Evolutionary conservation across 106 monocot species (phyloP).

Genomic region (Ottelia alismoides): DNA sequence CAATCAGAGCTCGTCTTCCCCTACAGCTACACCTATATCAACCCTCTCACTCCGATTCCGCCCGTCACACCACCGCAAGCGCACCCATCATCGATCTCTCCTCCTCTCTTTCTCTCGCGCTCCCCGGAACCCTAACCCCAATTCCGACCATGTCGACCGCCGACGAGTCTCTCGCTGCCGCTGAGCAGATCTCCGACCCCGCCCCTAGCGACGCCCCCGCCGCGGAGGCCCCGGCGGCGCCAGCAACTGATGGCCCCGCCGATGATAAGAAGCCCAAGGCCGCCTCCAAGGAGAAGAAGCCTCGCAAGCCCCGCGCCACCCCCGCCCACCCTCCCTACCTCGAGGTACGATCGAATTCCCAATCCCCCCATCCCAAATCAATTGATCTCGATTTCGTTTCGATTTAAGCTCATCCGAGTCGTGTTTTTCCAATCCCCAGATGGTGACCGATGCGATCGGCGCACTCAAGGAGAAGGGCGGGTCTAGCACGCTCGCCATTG

Average conservation of each 20-base stretch:
- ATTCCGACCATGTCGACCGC: slow-evolving; percentile 15
- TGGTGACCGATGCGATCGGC: slow-evolving; percentile 60
- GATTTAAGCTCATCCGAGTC: not conserved
- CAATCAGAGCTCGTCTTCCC: slow-evolving; percentile 20
- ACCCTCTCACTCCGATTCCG: not conserved
- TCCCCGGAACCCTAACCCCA: not conserved
- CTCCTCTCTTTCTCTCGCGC: not conserved
- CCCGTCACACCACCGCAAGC: not conserved
- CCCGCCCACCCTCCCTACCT: slow-evolving; percentile 61
- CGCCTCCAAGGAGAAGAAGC: slow-evolving; percentile 10
- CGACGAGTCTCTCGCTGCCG: slow-evolving; percentile 9
- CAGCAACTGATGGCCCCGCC: too few species aligned
- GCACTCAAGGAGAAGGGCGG: slow-evolving; percentile 75
- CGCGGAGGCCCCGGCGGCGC: slow-evolving; percentile 1
- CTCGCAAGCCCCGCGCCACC: slow-evolving; percentile 25
- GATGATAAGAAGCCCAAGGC: too few species aligned
- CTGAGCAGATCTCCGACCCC: slow-evolving; percentile 2
- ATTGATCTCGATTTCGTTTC: not conserved
- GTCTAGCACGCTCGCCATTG: slow-evolving; percentile 73
- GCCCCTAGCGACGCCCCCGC: slow-evolving; percentile 2
- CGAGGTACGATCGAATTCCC: slow-evolving; percentile 31
- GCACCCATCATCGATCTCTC: not conserved
- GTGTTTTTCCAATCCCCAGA: slow-evolving; percentile 21
- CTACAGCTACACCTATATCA: slow-evolving; percentile 15
- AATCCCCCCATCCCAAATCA: not conserved